Conservation (phyloP, 2,329 filamentous ascomycete genomes). For the Cladosporium sp. region DNA sequence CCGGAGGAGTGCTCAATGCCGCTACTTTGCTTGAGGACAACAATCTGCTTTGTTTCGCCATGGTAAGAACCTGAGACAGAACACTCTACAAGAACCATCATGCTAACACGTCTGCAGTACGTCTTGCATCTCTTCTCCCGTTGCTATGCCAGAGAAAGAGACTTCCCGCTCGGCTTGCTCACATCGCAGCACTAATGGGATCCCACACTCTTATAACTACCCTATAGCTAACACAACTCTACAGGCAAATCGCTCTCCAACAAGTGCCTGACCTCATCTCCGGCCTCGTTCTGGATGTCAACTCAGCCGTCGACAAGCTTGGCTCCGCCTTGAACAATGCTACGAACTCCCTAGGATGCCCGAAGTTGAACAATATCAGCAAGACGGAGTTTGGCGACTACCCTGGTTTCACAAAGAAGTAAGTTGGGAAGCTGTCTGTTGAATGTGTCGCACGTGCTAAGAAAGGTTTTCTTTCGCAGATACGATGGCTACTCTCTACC, state of each 20-base stretch:
- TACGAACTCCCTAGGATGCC: slow-evolving; percentile 23
- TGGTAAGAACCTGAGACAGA: neutral
- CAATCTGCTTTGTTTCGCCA: slow-evolving; percentile 43
- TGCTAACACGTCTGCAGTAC: neutral
- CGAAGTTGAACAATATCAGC: slow-evolving; percentile 24
- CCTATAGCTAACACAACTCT: neutral
- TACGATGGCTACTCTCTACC: neutral
- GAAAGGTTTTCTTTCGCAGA: neutral
- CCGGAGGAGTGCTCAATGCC: slow-evolving; percentile 15
- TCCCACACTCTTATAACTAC: neutral
- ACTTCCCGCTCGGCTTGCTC: neutral
- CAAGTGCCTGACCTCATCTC: neutral
- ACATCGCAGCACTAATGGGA: neutral
- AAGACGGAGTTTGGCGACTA: slow-evolving; percentile 23
- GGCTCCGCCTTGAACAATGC: slow-evolving; percentile 14
- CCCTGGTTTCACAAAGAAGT: slow-evolving; percentile 23
- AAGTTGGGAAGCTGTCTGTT: neutral
- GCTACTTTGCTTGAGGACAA: slow-evolving; percentile 32
- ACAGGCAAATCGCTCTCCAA: neutral
- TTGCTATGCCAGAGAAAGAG: neutral
- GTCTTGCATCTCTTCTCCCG: neutral
- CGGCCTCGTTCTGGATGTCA: neutral
- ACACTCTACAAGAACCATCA: too few species aligned
- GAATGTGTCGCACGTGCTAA: neutral
- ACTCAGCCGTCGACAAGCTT: neutral